Evolutionary conservation across 352 stramenopile genomes (phyloP).

Genomic region (Thraustotheca clavata): DNA sequence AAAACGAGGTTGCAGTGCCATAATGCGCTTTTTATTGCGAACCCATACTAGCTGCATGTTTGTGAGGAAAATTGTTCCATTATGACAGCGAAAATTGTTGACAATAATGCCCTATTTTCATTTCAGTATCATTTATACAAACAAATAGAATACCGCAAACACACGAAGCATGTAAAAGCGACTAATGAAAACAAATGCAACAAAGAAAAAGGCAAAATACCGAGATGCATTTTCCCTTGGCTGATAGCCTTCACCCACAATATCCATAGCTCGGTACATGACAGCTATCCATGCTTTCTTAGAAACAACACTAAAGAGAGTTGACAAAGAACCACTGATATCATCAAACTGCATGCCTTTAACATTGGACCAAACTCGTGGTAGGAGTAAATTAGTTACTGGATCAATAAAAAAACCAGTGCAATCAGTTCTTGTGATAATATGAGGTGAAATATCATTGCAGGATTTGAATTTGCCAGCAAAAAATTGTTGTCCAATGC

Average conservation of each 20-base stretch:
- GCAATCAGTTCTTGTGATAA: constrained; percentile 40
- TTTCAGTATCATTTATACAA: constrained; percentile 19
- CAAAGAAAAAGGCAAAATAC: constrained; percentile 36
- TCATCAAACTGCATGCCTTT: constrained; percentile 77
- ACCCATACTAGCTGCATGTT: constrained; percentile 78
- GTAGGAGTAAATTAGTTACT: constrained; percentile 43
- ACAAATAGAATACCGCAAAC: constrained; percentile 7
- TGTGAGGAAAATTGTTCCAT: constrained; percentile 62
- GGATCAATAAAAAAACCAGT: constrained; percentile 57
- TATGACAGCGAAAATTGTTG: constrained; percentile 82
- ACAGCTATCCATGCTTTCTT: constrained; percentile 82
- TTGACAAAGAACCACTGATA: constrained; percentile 64
- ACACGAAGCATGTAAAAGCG: constrained; percentile 51
- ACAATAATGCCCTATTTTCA: constrained; percentile 52
- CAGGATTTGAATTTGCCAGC: constrained; percentile 70
- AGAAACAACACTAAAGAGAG: constrained; percentile 68
- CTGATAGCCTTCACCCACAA: constrained; percentile 58
- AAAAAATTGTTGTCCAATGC: constrained; percentile 81
- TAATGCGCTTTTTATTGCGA: constrained; percentile 49
- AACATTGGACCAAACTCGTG: constrained; percentile 71
- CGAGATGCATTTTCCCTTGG: constrained; percentile 60
- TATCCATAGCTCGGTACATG: constrained; percentile 78
- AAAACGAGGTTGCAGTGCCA: constrained; percentile 64
- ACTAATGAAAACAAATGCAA: constrained; percentile 67
- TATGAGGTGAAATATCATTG: constrained; percentile 40